These are phyloP conservation scores for Metahyphopichia silvanorum DNA, from an alignment of 805 yeast species.

Conservation along the genomic window DNA sequence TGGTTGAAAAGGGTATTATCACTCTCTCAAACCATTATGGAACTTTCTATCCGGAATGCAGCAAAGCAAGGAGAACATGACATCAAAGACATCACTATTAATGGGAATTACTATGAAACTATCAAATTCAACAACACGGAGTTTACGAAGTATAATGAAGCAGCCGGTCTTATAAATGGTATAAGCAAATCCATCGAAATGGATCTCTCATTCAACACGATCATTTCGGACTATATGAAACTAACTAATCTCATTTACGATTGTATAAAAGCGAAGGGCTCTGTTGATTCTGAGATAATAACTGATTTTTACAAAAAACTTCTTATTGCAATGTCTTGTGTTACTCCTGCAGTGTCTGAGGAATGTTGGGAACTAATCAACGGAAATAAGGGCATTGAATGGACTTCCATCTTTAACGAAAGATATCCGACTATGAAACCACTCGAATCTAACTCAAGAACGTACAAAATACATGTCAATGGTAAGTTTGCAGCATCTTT, in stretches of 20 bases:
- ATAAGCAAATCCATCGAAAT: slow-evolving; percentile 59
- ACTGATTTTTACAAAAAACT: slow-evolving; percentile 51
- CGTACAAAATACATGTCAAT: slow-evolving; percentile 65
- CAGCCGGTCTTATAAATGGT: slow-evolving; percentile 44
- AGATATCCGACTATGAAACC: slow-evolving; percentile 62
- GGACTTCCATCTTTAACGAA: slow-evolving; percentile 52
- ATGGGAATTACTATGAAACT: slow-evolving; percentile 13
- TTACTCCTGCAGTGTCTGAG: slow-evolving; percentile 77
- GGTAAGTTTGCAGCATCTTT: slow-evolving; percentile 62
- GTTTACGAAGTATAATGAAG: slow-evolving; percentile 53
- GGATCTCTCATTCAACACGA: slow-evolving; percentile 71
- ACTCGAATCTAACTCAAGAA: slow-evolving; percentile 33
- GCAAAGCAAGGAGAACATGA: background rate
- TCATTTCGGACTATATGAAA: slow-evolving; percentile 88
- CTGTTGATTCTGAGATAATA: slow-evolving; percentile 38
- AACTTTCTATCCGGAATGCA: background rate
- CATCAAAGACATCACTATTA: slow-evolving; percentile 5
- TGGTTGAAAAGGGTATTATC: slow-evolving; percentile 68
- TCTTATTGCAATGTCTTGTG: slow-evolving; percentile 68
- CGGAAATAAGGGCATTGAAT: slow-evolving; percentile 13
- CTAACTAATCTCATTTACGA: slow-evolving; percentile 49
- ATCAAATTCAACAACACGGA: slow-evolving; percentile 43
- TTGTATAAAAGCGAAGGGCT: slow-evolving; percentile 30
- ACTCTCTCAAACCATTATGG: slow-evolving; percentile 7
- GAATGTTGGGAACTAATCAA: slow-evolving; percentile 68